Base-by-base conservation (phyloP, 1,139 yeast genomes). In the Eremothecium cymbalariae region DNA sequence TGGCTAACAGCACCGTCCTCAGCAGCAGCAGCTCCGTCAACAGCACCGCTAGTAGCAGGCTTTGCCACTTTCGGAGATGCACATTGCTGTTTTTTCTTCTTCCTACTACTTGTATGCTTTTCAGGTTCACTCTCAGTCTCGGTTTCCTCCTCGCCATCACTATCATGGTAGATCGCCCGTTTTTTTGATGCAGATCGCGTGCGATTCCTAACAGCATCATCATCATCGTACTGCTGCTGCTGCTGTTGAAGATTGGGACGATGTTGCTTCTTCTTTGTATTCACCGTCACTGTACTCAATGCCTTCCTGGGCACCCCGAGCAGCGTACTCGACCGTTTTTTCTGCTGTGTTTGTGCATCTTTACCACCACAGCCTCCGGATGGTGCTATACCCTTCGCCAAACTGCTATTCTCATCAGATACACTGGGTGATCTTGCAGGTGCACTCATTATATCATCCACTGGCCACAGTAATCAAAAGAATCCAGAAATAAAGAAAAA, bases 281-380 rank as follows among this genome's bases (percentile, higher is more conserved):
- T 27, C 21, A 27, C 30, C 15, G 21, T 21, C 21, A 27, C 30
- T 4, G 30, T 4, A 4, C 30, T 14, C 11, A 27, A 18, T n/a
- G 30, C 30, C 30, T 27, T 27, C 15, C 30, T 19, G 21, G 30
- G 30, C 21, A 27, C 30, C 30, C 30, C 30, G 15, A 27, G 20
- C 19, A 27, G 21, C n/a, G 19, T 27, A 18, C 11, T 17, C 12
- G 13, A 11, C n/a, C 14, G 30, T 14, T 27, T 27, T 14, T 17
- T 15, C n/a, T n/a, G n/a, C n/a, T n/a, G n/a, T n/a, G n/a, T n/a
- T n/a, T n/a, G n/a, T n/a, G n/a, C n/a, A n/a, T n/a, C n/a, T n/a
- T n/a, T n/a, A n/a, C n/a, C n/a, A n/a, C n/a, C n/a, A n/a, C n/a
- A n/a, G n/a, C n/a, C n/a, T n/a, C n/a, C n/a, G n/a, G n/a, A n/a